Conservation (phyloP, 2,329 filamentous ascomycete species). For the Nothopassalora personata region DNA sequence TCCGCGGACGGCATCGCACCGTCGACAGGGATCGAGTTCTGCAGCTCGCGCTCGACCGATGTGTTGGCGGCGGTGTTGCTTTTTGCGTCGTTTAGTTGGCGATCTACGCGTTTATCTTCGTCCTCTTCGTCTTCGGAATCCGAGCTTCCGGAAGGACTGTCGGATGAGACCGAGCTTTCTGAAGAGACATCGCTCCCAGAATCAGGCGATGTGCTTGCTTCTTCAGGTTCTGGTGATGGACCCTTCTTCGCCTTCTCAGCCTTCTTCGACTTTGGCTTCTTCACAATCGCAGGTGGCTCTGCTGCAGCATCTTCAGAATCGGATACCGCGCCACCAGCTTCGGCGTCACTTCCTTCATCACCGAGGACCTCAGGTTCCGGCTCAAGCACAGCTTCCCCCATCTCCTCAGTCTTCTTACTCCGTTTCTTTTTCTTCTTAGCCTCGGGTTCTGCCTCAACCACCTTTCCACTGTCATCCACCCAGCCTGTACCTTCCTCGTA, state of each 20-base stretch:
- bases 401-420: conserved; percentile 10
- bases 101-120: conserved; percentile 12
- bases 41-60: conserved; percentile 3
- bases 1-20: background rate
- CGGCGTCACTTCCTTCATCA: too few species aligned
- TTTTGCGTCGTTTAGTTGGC: conserved; percentile 16
- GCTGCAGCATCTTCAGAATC: background rate
- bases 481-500: conserved; percentile 84
- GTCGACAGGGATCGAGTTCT: conserved; percentile 8
- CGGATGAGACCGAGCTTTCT: background rate
- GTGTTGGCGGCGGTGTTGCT: conserved; percentile 18
- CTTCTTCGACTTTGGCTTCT: conserved; percentile 6
- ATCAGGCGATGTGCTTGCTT: background rate
- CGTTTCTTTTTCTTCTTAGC: conserved; percentile 28
- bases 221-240: background rate
- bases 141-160: conserved; percentile 1
- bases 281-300: conserved; percentile 8
- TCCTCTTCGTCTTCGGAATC: conserved; percentile 7
- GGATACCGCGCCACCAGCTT: background rate
- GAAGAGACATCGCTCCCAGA: conserved; percentile 3
- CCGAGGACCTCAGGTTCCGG: background rate
- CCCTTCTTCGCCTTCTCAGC: conserved; percentile 5
- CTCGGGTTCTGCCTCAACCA: conserved; percentile 57
- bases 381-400: background rate
- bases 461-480: conserved; percentile 71